Conservation (phyloP, 495 filamentous ascomycete species). For the Trichodelitschia bisporula region DNA sequence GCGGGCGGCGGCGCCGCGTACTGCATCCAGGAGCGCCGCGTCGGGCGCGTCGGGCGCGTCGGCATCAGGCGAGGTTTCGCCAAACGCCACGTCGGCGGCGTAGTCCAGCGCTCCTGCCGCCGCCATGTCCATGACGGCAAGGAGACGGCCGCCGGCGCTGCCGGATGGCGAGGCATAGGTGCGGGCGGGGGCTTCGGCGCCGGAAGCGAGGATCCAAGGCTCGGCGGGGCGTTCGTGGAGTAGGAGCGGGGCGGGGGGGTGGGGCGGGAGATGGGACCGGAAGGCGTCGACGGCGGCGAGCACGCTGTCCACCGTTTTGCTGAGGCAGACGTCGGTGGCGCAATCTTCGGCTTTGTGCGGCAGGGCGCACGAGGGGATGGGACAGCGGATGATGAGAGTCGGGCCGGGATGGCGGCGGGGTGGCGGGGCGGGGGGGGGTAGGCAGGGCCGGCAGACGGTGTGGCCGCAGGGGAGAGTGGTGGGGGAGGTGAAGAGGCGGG, state of each 20-base stretch:
- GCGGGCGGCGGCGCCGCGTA: conserved; percentile 23
- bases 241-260: conserved; percentile 14
- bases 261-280: conserved; percentile 1
- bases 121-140: conserved; percentile 32
- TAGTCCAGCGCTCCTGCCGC: conserved; percentile 26
- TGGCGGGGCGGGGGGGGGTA: conserved; percentile 36
- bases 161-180: conserved; percentile 11
- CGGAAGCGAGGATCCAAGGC: conserved; percentile 13
- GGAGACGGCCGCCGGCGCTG: conserved; percentile 37
- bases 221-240: conserved; percentile 21
- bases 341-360: conserved; percentile 62
- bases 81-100: conserved; percentile 28
- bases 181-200: conserved; percentile 10
- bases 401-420: conserved; percentile 32
- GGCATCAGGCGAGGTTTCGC: conserved; percentile 20
- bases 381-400: conserved; percentile 45
- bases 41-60: too few relatives aligned
- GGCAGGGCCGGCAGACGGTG: conserved; percentile 47
- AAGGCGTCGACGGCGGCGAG: neutral
- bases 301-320: conserved; percentile 33
- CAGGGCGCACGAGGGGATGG: conserved; percentile 34
- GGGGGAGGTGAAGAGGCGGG: conserved; percentile 37
- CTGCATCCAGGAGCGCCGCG: too few relatives aligned
- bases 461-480: conserved; percentile 66
- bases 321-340: conserved; percentile 46